Percentiles rank a stretch among this genome's conserved stretches.
phyloP scores from a whole-genome alignment of 768 basidiomycete species.

The Scleroderma citrinum region DNA sequence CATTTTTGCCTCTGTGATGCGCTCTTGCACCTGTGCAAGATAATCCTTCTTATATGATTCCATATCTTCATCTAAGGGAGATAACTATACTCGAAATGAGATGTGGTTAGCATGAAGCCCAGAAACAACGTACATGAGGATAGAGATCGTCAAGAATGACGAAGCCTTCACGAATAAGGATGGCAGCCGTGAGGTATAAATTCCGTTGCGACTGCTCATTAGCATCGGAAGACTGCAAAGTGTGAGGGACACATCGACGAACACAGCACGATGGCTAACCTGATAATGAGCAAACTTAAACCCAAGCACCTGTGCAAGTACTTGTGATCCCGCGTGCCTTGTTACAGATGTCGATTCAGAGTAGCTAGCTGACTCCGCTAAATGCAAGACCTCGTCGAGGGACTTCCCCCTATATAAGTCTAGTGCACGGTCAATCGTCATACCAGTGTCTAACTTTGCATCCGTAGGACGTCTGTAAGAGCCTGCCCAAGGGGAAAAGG shows the following conservation, averaged over 20 bases:
- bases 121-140: slow-evolving; percentile 64
- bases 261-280: slow-evolving; percentile 38
- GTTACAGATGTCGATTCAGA: slow-evolving; percentile 8
- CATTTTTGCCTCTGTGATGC: slow-evolving; percentile 61
- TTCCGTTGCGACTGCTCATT: slow-evolving; percentile 60
- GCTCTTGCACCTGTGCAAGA: slow-evolving; percentile 51
- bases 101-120: background rate
- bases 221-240: slow-evolving; percentile 46
- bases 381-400: slow-evolving; percentile 59
- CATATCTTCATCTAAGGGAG: slow-evolving; percentile 76
- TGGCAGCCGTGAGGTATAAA: slow-evolving; percentile 75
- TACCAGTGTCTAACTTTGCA: slow-evolving; percentile 25
- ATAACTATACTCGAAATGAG: slow-evolving; percentile 42
- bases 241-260: slow-evolving; percentile 10
- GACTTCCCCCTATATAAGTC: slow-evolving; percentile 50
- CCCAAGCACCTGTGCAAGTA: slow-evolving; percentile 89
- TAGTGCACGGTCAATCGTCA: slow-evolving; percentile 34
- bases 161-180: slow-evolving; percentile 87
- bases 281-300: slow-evolving; percentile 95
- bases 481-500: slow-evolving; percentile 83
- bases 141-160: slow-evolving; percentile 84
- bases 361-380: slow-evolving; percentile 38
- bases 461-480: slow-evolving; percentile 32
- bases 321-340: slow-evolving; percentile 41
- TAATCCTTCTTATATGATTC: slow-evolving; percentile 60